phyloP scores from a whole-genome alignment of 2,329 filamentous ascomycete genomes.

The Pseudocercospora cruenta region DNA sequence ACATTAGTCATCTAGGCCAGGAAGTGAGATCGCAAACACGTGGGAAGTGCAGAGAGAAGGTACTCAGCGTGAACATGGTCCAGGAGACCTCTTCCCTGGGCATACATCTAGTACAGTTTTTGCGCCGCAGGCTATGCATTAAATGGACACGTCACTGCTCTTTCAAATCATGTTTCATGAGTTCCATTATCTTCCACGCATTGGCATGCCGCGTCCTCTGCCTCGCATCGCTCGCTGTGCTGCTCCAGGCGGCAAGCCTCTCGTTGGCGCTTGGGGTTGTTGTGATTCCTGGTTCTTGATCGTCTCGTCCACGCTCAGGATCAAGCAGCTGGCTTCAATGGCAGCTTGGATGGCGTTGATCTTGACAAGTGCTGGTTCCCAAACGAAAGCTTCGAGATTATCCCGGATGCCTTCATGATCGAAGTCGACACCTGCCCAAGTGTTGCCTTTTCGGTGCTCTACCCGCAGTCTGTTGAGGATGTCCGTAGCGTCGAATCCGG shows the following conservation, averaged over 20 bases:
- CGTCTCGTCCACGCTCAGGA: slow-evolving; percentile 95
- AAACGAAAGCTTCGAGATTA: slow-evolving; percentile 95
- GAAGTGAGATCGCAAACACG: neutral
- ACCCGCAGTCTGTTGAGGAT: slow-evolving; percentile 95
- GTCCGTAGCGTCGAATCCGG: slow-evolving; percentile 96
- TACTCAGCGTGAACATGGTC: neutral
- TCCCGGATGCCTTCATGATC: slow-evolving; percentile 86
- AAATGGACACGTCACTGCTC: slow-evolving; percentile 7
- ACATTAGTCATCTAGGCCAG: neutral
- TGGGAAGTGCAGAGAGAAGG: neutral
- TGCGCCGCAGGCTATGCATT: slow-evolving; percentile 12
- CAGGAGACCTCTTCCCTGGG: neutral
- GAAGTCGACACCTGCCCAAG: slow-evolving; percentile 97
- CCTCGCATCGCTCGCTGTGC: slow-evolving; percentile 88
- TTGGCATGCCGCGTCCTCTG: slow-evolving; percentile 84
- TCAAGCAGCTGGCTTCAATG: slow-evolving; percentile 92
- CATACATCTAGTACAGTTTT: slow-evolving; percentile 15
- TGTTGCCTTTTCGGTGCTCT: slow-evolving; percentile 89
- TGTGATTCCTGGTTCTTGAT: slow-evolving; percentile 95
- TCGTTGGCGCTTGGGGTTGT: slow-evolving; percentile 76
- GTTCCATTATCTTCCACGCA: slow-evolving; percentile 22
- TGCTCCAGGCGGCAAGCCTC: slow-evolving; percentile 65
- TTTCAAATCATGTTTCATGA: neutral
- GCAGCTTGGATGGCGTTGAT: slow-evolving; percentile 96
- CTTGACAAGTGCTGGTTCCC: slow-evolving; percentile 96